Percentiles rank a stretch among this genome's conserved stretches.
phyloP scores from a whole-genome alignment of 2,329 filamentous ascomycete genomes.

The Didymella segeticola region DNA sequence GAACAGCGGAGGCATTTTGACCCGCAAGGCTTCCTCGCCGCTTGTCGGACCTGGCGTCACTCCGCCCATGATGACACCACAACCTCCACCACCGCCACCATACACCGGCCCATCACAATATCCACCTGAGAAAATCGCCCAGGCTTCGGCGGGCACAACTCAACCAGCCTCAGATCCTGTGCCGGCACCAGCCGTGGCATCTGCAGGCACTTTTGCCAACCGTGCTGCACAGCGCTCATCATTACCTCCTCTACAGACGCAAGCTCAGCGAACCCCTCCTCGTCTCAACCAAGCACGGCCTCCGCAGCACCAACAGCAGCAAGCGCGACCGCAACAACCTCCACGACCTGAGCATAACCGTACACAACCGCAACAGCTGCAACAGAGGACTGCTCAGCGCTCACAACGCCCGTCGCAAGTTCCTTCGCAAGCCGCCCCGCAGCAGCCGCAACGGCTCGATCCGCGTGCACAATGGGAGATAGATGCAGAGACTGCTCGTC shows the following conservation, averaged over 20 bases:
- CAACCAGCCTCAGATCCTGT: background rate
- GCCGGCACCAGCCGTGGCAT: background rate
- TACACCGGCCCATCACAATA: constrained; percentile 32
- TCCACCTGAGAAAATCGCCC: constrained; percentile 30
- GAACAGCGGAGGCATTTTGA: constrained; percentile 45
- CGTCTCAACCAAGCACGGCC: constrained; percentile 6
- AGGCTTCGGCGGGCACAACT: constrained; percentile 12
- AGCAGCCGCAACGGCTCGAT: constrained; percentile 47
- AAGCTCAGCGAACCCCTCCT: background rate
- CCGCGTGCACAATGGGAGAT: constrained; percentile 61
- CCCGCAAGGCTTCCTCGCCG: constrained; percentile 46
- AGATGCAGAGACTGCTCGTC: constrained; percentile 57
- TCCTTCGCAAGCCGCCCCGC: constrained; percentile 31
- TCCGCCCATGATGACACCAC: constrained; percentile 43
- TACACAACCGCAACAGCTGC: constrained; percentile 15
- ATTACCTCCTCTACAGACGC: constrained; percentile 39
- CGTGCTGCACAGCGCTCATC: constrained; percentile 36
- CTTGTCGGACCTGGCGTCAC: constrained; percentile 34
- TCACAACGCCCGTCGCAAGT: constrained; percentile 35
- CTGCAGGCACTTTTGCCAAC: constrained; percentile 8
- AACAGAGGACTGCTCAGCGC: constrained; percentile 45
- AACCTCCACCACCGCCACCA: constrained; percentile 36
- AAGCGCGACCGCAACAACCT: constrained; percentile 7
- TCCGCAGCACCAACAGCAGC: constrained; percentile 10
- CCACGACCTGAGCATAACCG: constrained; percentile 12